Base-by-base conservation (phyloP, 2,329 filamentous ascomycete genomes). In the Calcarisporium arbuscula region DNA sequence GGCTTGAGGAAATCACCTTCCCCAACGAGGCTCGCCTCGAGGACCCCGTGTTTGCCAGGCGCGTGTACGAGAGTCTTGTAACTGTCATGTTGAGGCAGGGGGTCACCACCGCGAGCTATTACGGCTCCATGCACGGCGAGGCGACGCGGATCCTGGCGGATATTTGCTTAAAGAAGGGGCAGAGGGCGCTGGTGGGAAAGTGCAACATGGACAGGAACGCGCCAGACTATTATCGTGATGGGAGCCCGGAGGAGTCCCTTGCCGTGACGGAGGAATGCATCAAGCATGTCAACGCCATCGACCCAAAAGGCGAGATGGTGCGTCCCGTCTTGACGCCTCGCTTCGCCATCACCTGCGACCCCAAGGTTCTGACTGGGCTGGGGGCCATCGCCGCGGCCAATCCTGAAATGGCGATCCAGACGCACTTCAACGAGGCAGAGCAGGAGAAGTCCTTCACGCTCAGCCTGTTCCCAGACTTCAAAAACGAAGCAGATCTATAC, bases 351-450 rank as follows among this genome's bases (percentile, higher is more conserved):
- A 72, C 70, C 6, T 82, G 79, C 48, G 68, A 68, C 1, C 53
- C 65, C 1, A 61, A 67, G 4, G 57, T 82, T 1, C 63, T 84
- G 3, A 36, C 46, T 0, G 74, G 74, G 0, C 58, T 84, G 1
- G 79, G 79, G 0, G 48, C 57, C 2, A 65, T 82, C 17, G 70
- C 71, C 1, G 44, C 46, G 4, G 44, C 60, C 8, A 62, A 80
- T 36, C 58, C 60, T 0, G 52, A 64, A 1, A 49, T 82, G 15
- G 63, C 72, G 0, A 71, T 84, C 20, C 78, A 83, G 54, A 82
- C 77, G 4, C 79, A 82, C 50, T 81, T 82, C 59, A 75, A 80
- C 52, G 78, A 82, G 48, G 75, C 77, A 0, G 60, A 67, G 45
- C 69, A 77, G 39, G 78, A 82, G 51, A 74, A 79, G 34, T 43